Evolutionary conservation across 345 rosid species (phyloP).

Genomic region (Euphorbia pulcherrima): DNA sequence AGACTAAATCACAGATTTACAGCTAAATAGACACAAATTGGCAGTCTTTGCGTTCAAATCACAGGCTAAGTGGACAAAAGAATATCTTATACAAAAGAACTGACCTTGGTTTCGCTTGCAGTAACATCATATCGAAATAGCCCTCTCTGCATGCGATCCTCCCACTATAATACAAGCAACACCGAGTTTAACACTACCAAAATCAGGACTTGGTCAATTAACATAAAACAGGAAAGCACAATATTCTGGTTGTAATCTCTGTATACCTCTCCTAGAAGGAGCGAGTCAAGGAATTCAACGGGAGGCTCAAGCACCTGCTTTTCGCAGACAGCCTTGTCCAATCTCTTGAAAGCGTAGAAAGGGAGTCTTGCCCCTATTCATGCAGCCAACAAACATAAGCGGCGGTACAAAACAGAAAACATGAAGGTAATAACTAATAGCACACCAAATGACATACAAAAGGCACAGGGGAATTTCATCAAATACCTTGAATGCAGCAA

Average conservation of each 20-base stretch:
- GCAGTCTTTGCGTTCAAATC: neutral
- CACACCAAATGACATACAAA: neutral
- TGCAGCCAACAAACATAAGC: neutral
- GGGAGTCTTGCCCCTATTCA: slow-evolving; percentile 66
- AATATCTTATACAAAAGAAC: neutral
- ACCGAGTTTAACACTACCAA: neutral
- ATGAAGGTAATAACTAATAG: neutral
- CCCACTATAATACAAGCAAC: slow-evolving; percentile 56
- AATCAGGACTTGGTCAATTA: neutral
- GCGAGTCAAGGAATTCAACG: slow-evolving; percentile 63
- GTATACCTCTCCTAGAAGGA: slow-evolving; percentile 81
- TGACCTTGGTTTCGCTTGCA: slow-evolving; percentile 90
- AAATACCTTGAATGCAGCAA: slow-evolving; percentile 70
- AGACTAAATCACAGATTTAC: slow-evolving; percentile 4
- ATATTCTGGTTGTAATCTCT: neutral
- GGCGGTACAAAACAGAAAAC: neutral
- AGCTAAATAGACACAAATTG: neutral
- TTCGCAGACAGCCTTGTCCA: slow-evolving; percentile 24
- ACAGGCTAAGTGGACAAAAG: neutral
- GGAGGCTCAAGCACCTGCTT: slow-evolving; percentile 43
- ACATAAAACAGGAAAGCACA: neutral
- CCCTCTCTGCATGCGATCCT: slow-evolving; percentile 81
- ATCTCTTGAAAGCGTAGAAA: slow-evolving; percentile 61
- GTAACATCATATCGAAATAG: slow-evolving; percentile 95
- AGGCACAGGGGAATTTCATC: neutral